Evolutionary conservation across 2,329 filamentous ascomycete genomes (phyloP).

Genomic region (Diaporthe vexans): DNA sequence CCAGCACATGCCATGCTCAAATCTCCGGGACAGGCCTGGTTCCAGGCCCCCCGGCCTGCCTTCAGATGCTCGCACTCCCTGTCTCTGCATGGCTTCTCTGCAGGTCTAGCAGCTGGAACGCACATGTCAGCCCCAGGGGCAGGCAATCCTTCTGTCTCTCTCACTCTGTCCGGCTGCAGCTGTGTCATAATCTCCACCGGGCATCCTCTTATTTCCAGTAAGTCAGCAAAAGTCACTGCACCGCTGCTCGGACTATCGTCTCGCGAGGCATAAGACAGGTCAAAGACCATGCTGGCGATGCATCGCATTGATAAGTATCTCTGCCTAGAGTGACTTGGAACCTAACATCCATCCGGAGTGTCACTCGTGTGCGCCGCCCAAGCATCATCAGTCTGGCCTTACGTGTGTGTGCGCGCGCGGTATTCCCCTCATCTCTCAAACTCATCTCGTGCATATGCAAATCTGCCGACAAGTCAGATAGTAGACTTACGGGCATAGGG

Average conservation of each 20-base stretch:
- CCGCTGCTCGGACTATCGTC: background rate
- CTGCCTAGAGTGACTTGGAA: background rate
- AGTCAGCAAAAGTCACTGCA: background rate
- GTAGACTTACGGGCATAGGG: background rate
- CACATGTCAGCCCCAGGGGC: background rate
- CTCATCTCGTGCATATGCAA: conserved; percentile 26
- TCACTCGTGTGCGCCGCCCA: background rate
- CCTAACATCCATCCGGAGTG: background rate
- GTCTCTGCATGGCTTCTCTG: background rate
- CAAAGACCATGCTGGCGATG: background rate
- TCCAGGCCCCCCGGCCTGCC: background rate
- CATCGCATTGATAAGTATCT: background rate
- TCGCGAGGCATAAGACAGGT: background rate
- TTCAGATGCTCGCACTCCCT: background rate
- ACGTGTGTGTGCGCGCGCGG: background rate
- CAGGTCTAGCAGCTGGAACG: background rate
- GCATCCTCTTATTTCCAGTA: background rate
- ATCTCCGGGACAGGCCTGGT: background rate
- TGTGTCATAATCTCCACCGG: background rate
- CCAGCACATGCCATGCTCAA: background rate
- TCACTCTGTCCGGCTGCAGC: background rate
- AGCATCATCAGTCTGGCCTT: conserved; percentile 23
- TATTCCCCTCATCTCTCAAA: background rate
- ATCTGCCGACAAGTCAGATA: conserved; percentile 2
- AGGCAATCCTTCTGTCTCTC: background rate